phyloP scores from a whole-genome alignment of 768 basidiomycete genomes.

The Mycena chlorophos region DNA sequence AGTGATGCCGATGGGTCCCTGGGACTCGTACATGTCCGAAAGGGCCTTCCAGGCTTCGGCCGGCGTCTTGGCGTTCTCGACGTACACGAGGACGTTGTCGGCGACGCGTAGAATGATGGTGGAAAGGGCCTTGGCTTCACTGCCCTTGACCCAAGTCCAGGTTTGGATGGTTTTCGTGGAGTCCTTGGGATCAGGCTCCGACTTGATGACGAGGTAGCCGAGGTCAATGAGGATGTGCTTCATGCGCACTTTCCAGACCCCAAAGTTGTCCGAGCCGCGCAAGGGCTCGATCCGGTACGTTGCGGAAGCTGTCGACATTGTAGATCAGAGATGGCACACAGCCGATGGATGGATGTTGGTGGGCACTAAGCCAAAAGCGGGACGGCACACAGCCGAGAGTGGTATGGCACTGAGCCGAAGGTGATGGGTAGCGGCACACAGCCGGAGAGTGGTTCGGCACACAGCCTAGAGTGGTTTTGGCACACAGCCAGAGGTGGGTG shows the following conservation, averaged over 20 bases:
- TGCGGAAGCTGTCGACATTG: too few relatives aligned
- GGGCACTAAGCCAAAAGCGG: too few relatives aligned
- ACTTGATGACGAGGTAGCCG: not conserved
- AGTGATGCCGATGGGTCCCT: constrained; percentile 26
- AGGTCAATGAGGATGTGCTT: constrained; percentile 15
- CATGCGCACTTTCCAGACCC: constrained; percentile 18
- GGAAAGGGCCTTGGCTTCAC: constrained; percentile 25
- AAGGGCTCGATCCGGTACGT: constrained; percentile 14
- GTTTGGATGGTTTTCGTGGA: not conserved
- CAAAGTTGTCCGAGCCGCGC: constrained; percentile 8
- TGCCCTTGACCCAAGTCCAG: constrained; percentile 23
- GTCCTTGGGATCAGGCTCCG: too few relatives aligned
- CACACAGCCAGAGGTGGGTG: too few relatives aligned
- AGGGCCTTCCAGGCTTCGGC: constrained; percentile 26
- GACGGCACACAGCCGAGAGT: too few relatives aligned
- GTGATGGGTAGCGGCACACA: too few relatives aligned
- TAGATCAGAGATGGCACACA: too few relatives aligned
- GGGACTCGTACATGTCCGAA: constrained; percentile 24
- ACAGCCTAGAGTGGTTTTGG: too few relatives aligned
- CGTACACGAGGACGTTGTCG: constrained; percentile 24
- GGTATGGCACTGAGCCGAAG: too few relatives aligned
- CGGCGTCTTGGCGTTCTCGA: constrained; percentile 17
- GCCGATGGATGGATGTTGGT: too few relatives aligned
- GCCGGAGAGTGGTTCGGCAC: too few relatives aligned
- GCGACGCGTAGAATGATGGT: constrained; percentile 27